Base-by-base conservation (phyloP, 1,284 basidiomycete genomes). In the Inonotus hispidus region DNA sequence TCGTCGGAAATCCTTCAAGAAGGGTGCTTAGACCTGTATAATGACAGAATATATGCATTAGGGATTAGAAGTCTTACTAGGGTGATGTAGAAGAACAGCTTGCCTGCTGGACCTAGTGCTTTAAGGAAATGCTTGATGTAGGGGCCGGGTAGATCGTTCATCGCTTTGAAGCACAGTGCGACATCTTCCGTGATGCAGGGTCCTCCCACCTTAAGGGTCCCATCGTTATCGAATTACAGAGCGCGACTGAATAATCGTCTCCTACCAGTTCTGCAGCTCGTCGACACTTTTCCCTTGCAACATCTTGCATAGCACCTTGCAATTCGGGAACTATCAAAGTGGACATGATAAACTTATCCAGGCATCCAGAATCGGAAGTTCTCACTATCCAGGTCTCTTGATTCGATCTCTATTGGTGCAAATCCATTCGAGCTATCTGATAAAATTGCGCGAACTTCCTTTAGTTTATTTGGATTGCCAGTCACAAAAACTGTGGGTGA, bases 141-240 rank as follows among this genome's bases (percentile, higher is more conserved):
- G 0, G 95, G 95, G 0, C 96, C 97, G 1, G 96, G 96, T 5
- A 99, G 83, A 0, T 93, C 95, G 43, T 87, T 83, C 38, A 98
- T 77, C 0, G 95, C 95, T 66, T 88, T 84, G 70, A 95, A 98
- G 69, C 89, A 92, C 3, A 99, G 83, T 0, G 96, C 94, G 0
- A 96, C 98, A 72, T 99, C 97, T 75, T 99, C 96, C 0, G 95
- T 98, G 65, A 99, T 93, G 69, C 93, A 96, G 3, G 95, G 89
- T 0, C 88, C 87, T 11, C 86, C 84, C 37, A 93, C 76, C 88
- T 90, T 61, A n/a, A 21, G 29, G 8, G 32, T 32, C 32, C 8
- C 41, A 56, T 23, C 27, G 37, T 29, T 60, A 43, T 29, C 53
- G n/a, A 13, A 16, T 10, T 16, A 35, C 32, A 43, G 16, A 11